These are phyloP conservation scores for Eimeria sp. DNA, from an alignment of 169 alveolate genomes.

Conservation along the genomic window DNA sequence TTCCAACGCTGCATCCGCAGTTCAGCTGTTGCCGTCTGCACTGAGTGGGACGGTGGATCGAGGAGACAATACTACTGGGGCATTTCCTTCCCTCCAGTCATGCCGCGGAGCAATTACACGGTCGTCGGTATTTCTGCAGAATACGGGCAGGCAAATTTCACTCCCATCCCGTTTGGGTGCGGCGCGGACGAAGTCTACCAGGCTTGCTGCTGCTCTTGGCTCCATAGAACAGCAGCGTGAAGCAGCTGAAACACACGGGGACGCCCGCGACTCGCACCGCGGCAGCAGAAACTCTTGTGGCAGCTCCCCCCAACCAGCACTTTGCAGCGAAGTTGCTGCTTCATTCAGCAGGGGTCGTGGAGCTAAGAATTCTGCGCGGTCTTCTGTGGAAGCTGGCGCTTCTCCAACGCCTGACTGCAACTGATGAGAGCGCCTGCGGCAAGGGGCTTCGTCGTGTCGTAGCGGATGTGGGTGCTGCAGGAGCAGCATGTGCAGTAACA, in stretches of 20 bases:
- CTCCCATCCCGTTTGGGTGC: background rate
- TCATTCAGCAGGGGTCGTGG: slow-evolving; percentile 28
- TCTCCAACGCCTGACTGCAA: background rate
- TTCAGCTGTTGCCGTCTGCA: background rate
- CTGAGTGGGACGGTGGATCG: background rate
- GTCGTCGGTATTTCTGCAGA: background rate
- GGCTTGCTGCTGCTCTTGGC: slow-evolving; percentile 3
- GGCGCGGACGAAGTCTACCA: slow-evolving; percentile 21
- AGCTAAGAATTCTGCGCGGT: background rate
- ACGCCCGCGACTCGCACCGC: slow-evolving; percentile 29
- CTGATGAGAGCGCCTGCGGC: slow-evolving; percentile 21
- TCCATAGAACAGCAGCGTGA: slow-evolving; percentile 12
- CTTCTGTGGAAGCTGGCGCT: background rate
- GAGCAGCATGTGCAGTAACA: slow-evolving; percentile 27
- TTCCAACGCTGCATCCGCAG: background rate
- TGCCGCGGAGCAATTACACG: slow-evolving; percentile 36
- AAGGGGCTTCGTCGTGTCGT: slow-evolving; percentile 37
- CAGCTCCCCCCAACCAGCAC: background rate
- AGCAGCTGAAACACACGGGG: slow-evolving; percentile 30
- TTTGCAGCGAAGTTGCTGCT: slow-evolving; percentile 33
- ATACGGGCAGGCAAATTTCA: background rate
- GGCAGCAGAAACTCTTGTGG: background rate
- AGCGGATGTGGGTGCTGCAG: slow-evolving; percentile 45
- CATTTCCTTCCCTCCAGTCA: background rate
- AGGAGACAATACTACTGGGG: background rate